phyloP scores from a whole-genome alignment of 164 flowering plant genomes.

The Vitis rotundifolia region DNA sequence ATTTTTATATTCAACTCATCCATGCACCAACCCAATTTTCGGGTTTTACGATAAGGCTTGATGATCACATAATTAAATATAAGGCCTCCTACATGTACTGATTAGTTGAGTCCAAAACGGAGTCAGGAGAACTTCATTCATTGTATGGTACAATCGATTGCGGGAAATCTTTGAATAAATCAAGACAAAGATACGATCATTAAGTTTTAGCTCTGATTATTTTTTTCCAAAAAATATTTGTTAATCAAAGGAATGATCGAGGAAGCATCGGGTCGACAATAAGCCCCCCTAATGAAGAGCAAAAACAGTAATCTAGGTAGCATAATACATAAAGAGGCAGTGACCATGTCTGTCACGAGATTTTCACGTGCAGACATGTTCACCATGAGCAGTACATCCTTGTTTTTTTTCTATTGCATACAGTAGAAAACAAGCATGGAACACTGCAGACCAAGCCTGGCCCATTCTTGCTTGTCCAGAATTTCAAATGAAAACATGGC shows the following conservation, averaged over 20 bases:
- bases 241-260: neutral
- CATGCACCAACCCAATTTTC: no score
- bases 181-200: constrained; percentile 21
- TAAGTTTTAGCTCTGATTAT: neutral
- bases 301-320: constrained; percentile 12
- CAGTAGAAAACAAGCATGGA: neutral
- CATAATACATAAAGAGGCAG: constrained; percentile 2
- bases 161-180: constrained; percentile 9
- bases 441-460: neutral
- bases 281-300: neutral
- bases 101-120: no score
- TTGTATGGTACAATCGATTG: neutral
- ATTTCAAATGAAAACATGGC: neutral
- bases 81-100: no score
- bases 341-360: constrained; percentile 18
- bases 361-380: constrained; percentile 19
- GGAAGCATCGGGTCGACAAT: constrained; percentile 3
- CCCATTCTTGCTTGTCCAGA: neutral
- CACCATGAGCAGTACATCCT: neutral
- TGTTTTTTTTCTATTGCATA: constrained; percentile 6
- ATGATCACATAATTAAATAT: no score
- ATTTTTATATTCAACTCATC: no score
- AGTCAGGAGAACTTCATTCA: constrained; percentile 5
- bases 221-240: no score
- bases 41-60: no score